Base-by-base conservation (phyloP, 352 stramenopile species). In the Pythium pyrilobum region DNA sequence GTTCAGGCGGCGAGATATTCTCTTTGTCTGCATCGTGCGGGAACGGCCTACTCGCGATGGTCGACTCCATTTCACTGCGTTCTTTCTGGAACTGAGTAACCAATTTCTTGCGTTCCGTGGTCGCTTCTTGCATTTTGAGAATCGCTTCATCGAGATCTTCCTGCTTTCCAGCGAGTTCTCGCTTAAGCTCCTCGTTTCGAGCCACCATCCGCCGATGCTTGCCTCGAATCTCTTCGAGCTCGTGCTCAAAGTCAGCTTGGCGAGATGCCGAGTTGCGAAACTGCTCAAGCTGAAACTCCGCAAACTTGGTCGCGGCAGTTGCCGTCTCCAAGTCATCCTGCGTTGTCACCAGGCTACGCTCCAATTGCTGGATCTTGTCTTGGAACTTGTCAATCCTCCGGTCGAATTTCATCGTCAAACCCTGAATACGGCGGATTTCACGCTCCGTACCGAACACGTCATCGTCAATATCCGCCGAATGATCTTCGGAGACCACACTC, bases 261-360 rank as follows among this genome's bases (percentile, higher is more conserved):
- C 85, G 76, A 0, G 69, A 57, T 11, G 75, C 65, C 8, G 80
- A 41, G 1, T 77, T 68, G n/a, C 77, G 77, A 25, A 89, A 65
- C 42, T 92, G 78, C 31, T 87, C 73, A 5, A 92, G 60, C 43
- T 90, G 77, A 34, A 89, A 92, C 51, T 92, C 79, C 15, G 79
- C 81, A 56, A 88, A 92, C 38, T 92, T 92, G 2, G 77, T 83
- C 12, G 81, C 75, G 13, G 75, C 73, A 34, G 72, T 88, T 1
- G 79, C 82, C 2, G 81, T 92, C 53, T 92, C 81, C n/a, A 90
- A 65, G 23, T 92, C 81, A 25, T 92, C 81, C 43, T 89, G 77
- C 0, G 68, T 74, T 12, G 70, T 67, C 37, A 83, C 41, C 34
- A 89, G 44, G 24, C 79, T 69, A 40, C 86, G 84, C 44, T 92